A percentile compares a stretch with the other conserved stretches of the same genome.
These are phyloP conservation scores for Colletotrichum scovillei DNA, from an alignment of 2,329 filamentous ascomycete genomes.

Conservation along the genomic window DNA sequence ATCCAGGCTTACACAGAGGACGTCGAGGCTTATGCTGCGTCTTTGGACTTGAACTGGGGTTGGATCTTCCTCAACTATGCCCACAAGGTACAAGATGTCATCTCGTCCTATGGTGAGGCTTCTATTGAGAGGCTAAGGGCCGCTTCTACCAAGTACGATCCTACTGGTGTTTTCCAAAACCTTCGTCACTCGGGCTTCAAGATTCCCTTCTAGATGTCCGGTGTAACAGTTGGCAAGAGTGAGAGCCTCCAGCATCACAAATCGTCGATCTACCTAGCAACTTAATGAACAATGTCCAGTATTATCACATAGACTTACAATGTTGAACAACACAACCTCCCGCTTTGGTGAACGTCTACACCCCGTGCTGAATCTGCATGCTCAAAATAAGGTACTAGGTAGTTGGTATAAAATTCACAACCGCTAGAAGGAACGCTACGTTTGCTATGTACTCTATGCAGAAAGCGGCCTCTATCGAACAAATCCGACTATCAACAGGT, in stretches of 20 bases:
- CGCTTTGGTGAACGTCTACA: accelerated
- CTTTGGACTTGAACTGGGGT: slow-evolving; percentile 41
- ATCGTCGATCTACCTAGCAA: background rate
- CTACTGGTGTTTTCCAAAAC: slow-evolving; percentile 50
- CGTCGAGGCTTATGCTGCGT: slow-evolving; percentile 41
- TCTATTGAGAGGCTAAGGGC: slow-evolving; percentile 47
- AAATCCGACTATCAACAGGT: background rate
- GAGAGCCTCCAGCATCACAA: background rate
- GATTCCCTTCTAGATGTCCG: slow-evolving; percentile 37
- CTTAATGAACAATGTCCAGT: background rate
- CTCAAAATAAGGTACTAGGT: background rate
- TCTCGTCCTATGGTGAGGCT: slow-evolving; percentile 50
- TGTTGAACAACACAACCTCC: background rate
- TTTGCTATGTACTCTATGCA: background rate
- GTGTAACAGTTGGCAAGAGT: background rate
- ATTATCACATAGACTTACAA: background rate
- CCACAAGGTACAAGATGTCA: slow-evolving; percentile 49
- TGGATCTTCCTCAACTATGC: slow-evolving; percentile 59
- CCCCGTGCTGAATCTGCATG: no score
- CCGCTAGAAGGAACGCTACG: background rate
- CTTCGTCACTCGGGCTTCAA: slow-evolving; percentile 47
- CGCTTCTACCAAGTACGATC: slow-evolving; percentile 51
- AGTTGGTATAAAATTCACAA: background rate
- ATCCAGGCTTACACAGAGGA: slow-evolving; percentile 47
- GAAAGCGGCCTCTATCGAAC: background rate